Evolutionary conservation across 176 grass and related monocot genomes (phyloP), one percentile per base, ranked within the genome.

Genomic region (Oryza glumipatula): DNA sequence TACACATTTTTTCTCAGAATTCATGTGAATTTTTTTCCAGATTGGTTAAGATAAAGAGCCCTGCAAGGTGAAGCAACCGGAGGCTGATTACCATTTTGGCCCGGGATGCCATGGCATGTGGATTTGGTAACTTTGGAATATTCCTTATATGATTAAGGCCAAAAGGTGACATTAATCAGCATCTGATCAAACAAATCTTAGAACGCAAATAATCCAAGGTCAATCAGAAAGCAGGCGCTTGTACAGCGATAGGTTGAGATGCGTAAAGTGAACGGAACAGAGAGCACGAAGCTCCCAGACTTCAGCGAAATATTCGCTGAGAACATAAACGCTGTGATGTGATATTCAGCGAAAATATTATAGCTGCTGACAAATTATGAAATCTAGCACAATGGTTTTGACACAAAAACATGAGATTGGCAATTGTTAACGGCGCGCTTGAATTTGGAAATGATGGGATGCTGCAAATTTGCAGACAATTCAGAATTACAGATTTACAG

Each of bases 201-300:
- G 10, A 22, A 19, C 60, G 38, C 76, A 28, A 78, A 65, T 3
- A 8, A 65, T 15, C 28, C 54, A n/a, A 56, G 21, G 52, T 14
- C 52, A 19, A 56, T 7, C 14, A 3, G 52, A 56, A 56, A 56
- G 54, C 54, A 19, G 6, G 51, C 51, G 2, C 51, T 1, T 56
- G 51, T 65, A 56, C n/a, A n/a, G 56, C 56, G 2, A 0, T 22
- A n/a, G 56, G n/a, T 9, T n/a, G 19, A 63, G 8, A 9, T 23
- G 58, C 58, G 58, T 63, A 56, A 71, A 2, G 17, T 13, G 54
- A 30, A 76, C 26, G 68, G 79, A 76, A 85, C 11, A 38, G 49
- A 82, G 43, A 66, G 35, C 80, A 47, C 24, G 52, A 68, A 89
- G 26, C 26, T 0, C 52, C 52, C 17, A 8, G 17, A 58, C 6